Percentiles rank a stretch among this genome's conserved stretches.
Evolutionary conservation across 192 early-diverging fungal species (phyloP).

Genomic region (Anaeromyces robustus): DNA sequence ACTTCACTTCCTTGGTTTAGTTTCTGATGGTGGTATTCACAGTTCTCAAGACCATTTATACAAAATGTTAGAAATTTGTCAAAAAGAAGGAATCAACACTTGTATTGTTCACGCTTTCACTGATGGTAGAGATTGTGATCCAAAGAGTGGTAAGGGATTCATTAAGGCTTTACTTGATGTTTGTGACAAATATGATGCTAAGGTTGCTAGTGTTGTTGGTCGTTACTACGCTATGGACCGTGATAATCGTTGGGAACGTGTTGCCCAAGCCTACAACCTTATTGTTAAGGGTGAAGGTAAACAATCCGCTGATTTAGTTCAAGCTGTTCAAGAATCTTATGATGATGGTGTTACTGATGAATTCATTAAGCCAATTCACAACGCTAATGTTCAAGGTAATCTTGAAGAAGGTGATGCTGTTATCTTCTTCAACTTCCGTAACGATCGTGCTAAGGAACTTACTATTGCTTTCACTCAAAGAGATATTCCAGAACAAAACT

Average conservation of each 20-base stretch:
- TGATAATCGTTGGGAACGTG: slow-evolving; percentile 99
- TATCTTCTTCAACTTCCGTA: slow-evolving; percentile 97
- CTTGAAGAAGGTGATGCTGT: slow-evolving; percentile 79
- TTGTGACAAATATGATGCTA: slow-evolving; percentile 46
- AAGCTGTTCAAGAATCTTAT: slow-evolving; percentile 72
- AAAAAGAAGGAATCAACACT: slow-evolving; percentile 64
- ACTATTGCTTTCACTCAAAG: slow-evolving; percentile 63
- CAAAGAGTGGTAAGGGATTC: slow-evolving; percentile 38
- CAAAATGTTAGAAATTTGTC: slow-evolving; percentile 67
- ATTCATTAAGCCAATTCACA: slow-evolving; percentile 97
- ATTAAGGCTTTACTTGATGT: neutral
- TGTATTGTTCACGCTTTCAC: slow-evolving; percentile 92
- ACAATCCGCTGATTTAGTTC: slow-evolving; percentile 28
- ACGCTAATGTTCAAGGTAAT: slow-evolving; percentile 50
- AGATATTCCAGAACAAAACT: slow-evolving; percentile 47
- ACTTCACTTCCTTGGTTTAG: slow-evolving; percentile 85
- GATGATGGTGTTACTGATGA: slow-evolving; percentile 90
- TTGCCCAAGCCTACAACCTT: slow-evolving; percentile 86
- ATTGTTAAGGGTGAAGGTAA: slow-evolving; percentile 56
- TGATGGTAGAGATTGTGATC: slow-evolving; percentile 94
- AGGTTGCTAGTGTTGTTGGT: slow-evolving; percentile 81
- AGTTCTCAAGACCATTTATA: slow-evolving; percentile 83
- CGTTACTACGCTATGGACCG: slow-evolving; percentile 99
- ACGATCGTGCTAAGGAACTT: slow-evolving; percentile 93
- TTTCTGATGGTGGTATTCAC: slow-evolving; percentile 98